Evolutionary conservation across 202 grass and related monocot genomes (phyloP).

Genomic region (Panicum virgatum): DNA sequence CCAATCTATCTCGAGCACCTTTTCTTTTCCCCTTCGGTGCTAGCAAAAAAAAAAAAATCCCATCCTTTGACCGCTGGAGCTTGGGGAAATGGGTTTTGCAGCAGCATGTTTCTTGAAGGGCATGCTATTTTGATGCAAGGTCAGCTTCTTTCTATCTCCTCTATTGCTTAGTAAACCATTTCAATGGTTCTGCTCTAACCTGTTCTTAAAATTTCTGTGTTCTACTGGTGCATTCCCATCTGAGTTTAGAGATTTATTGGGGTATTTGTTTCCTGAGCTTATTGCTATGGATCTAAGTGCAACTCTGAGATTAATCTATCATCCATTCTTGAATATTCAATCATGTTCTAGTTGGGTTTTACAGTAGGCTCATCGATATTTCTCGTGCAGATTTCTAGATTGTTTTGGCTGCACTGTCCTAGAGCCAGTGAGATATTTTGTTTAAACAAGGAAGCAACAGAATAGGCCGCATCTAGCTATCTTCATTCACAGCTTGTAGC

Average conservation of each 20-base stretch:
- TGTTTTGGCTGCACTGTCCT: neutral
- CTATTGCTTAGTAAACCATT: neutral
- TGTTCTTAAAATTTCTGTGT: neutral
- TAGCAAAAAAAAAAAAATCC: neutral
- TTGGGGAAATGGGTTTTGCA: slow-evolving; percentile 31
- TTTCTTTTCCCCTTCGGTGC: neutral
- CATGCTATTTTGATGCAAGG: slow-evolving; percentile 33
- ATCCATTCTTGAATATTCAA: slow-evolving; percentile 8
- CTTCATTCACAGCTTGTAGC: neutral
- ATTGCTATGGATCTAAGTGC: slow-evolving; percentile 27
- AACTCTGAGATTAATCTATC: neutral
- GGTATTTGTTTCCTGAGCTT: slow-evolving; percentile 21
- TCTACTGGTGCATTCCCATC: neutral
- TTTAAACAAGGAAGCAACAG: slow-evolving; percentile 16
- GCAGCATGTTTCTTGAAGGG: slow-evolving; percentile 18
- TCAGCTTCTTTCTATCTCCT: slow-evolving; percentile 13
- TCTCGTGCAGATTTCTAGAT: slow-evolving; percentile 41
- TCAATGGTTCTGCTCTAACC: neutral
- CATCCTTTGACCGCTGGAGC: slow-evolving; percentile 1
- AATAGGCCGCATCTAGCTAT: slow-evolving; percentile 9
- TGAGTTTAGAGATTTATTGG: slow-evolving; percentile 25
- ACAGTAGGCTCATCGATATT: neutral
- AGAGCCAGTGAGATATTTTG: slow-evolving; percentile 14
- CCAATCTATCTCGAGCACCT: neutral
- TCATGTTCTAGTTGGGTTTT: neutral